Percentiles rank a stretch among this genome's conserved stretches.
phyloP scores from a whole-genome alignment of 768 basidiomycete species.

The Boletus patriciae region DNA sequence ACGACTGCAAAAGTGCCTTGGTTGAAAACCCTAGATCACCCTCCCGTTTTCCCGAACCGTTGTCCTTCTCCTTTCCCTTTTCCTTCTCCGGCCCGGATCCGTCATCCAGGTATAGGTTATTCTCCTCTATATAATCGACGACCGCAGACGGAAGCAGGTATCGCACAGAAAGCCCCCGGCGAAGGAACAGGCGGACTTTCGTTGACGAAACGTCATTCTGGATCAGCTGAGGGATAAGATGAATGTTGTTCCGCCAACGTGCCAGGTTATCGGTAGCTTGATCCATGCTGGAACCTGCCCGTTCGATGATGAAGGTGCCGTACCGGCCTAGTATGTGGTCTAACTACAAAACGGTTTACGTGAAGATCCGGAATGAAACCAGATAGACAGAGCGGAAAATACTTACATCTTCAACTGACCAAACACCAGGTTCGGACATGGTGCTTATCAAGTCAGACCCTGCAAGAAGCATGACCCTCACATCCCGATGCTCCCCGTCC shows the following conservation, averaged over 20 bases:
- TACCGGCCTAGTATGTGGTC: slow-evolving; percentile 96
- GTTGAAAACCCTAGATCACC: slow-evolving; percentile 14
- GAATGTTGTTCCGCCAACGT: slow-evolving; percentile 79
- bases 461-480: slow-evolving; percentile 90
- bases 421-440: slow-evolving; percentile 98
- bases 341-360: slow-evolving; percentile 51
- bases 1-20: slow-evolving; percentile 13
- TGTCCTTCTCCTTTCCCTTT: slow-evolving; percentile 40
- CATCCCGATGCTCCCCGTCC: slow-evolving; percentile 71
- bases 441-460: slow-evolving; percentile 98
- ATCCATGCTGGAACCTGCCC: slow-evolving; percentile 90
- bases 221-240: slow-evolving; percentile 90
- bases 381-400: slow-evolving; percentile 1
- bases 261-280: slow-evolving; percentile 75
- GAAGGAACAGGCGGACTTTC: slow-evolving; percentile 80
- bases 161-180: slow-evolving; percentile 77
- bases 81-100: slow-evolving; percentile 36
- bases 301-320: slow-evolving; percentile 93
- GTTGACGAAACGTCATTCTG: slow-evolving; percentile 98
- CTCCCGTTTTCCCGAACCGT: slow-evolving; percentile 29
- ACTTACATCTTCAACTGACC: slow-evolving; percentile 91
- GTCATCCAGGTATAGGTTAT: slow-evolving; percentile 75
- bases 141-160: slow-evolving; percentile 91
- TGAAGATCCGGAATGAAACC: slow-evolving; percentile 15
- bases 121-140: slow-evolving; percentile 90